Base-by-base conservation (phyloP, 2,329 filamentous ascomycete species). In the Cercospora zeae-maydis region DNA sequence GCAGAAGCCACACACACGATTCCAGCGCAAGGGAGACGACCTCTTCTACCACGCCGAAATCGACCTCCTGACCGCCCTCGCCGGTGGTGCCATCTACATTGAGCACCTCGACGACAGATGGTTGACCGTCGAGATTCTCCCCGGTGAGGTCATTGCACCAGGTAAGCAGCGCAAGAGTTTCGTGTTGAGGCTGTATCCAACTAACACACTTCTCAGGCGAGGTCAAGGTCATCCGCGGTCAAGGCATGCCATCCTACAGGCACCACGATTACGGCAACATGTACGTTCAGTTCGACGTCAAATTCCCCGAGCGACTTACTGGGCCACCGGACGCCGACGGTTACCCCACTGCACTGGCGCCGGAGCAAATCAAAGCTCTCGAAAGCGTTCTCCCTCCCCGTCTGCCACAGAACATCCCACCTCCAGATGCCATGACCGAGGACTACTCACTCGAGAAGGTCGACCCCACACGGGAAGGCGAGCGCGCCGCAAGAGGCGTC, bases 31-130 rank as follows among this genome's bases (percentile, higher is more conserved):
- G 78, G 93, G 96, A 31, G 95, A 99, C 75, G 93, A 99, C 73
- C 84, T 99, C 16, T 91, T 97, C 76, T 98, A 93, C 83, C 89
- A 95, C 66, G 92, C 91, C 71, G 92, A 98, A 68, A 96, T 99
- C 69, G 95, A 99, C 74, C 88, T 99, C 49, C 87, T 98, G 65
- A 99, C 93, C 37, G 95, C 95, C 34, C 83, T 99, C 70, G 95
- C 91, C 65, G 95, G 96, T 74, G 95, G 95, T 67, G 89, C 87
- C 59, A 88, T 99, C 74, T 92, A 88, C 78, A 87, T 99, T 71
- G 95, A 99, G 83, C 95, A 99, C 78, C 88, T 99, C 52, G 95
- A 99, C 76, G 95, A 99, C 51, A 87, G 95, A 77, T 99, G 95
- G 95, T 82, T 99, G 77, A 93, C 89, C 62, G 89, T 99, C 58